phyloP scores from a whole-genome alignment of 1,139 yeast species.

The Yamadazyma kanchanaburiensis region DNA sequence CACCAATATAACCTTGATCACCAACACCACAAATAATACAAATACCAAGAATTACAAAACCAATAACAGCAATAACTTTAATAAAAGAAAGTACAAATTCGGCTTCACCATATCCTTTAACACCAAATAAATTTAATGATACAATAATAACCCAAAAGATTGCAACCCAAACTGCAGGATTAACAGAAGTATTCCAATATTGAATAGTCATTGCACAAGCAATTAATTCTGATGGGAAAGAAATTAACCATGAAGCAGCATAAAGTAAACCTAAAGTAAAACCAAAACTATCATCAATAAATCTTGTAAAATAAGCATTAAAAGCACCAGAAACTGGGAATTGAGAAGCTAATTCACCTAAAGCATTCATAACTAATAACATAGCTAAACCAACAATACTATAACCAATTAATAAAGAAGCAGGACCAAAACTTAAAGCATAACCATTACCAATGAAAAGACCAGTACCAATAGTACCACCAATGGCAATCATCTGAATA shows the following conservation, averaged over 20 bases:
- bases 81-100: slow-evolving; percentile 39
- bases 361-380: slow-evolving; percentile 52
- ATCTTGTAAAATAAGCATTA: slow-evolving; percentile 52
- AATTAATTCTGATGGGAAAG: slow-evolving; percentile 43
- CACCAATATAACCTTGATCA: slow-evolving; percentile 38
- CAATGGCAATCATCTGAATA: slow-evolving; percentile 44
- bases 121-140: slow-evolving; percentile 41
- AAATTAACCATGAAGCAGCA: slow-evolving; percentile 40
- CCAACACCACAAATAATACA: slow-evolving; percentile 43
- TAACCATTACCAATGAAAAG: slow-evolving; percentile 67
- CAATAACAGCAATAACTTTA: slow-evolving; percentile 42
- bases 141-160: slow-evolving; percentile 35
- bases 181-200: slow-evolving; percentile 35
- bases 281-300: slow-evolving; percentile 64
- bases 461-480: slow-evolving; percentile 47
- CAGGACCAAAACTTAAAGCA: slow-evolving; percentile 64
- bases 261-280: slow-evolving; percentile 43
- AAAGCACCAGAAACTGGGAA: slow-evolving; percentile 65
- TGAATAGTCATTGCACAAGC: slow-evolving; percentile 43
- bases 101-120: slow-evolving; percentile 46
- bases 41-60: slow-evolving; percentile 36
- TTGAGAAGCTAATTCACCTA: slow-evolving; percentile 61
- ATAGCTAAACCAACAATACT: slow-evolving; percentile 42
- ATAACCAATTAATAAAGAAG: slow-evolving; percentile 52
- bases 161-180: slow-evolving; percentile 45